Percentiles rank a stretch among this genome's conserved stretches.
These are phyloP conservation scores for Entrophospora sp. DNA, from an alignment of 192 early-diverging fungal species.

Conservation along the genomic window DNA sequence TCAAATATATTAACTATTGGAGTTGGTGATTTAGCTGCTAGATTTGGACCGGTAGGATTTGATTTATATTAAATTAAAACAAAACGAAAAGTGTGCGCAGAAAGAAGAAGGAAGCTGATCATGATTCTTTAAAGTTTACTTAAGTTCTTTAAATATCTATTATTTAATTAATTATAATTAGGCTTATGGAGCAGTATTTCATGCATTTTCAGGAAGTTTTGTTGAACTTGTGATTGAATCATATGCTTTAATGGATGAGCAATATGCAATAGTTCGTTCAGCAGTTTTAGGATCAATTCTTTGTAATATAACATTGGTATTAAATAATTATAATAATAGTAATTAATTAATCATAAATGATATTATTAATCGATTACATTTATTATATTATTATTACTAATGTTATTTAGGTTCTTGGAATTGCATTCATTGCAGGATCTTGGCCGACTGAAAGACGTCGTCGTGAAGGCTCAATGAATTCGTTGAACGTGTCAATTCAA, in stretches of 20 bases:
- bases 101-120: not conserved
- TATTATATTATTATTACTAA: no score
- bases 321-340: no score
- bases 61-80: no score
- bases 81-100: no score
- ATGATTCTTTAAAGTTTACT: not conserved
- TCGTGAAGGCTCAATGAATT: no score
- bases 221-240: conserved; percentile 27
- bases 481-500: no score
- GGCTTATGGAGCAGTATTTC: conserved; percentile 17
- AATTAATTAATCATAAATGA: no score
- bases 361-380: no score
- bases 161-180: not conserved
- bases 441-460: conserved; percentile 46
- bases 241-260: conserved; percentile 23
- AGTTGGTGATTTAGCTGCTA: not conserved
- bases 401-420: conserved; percentile 44
- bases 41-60: conserved; percentile 5
- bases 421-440: conserved; percentile 72
- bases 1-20: not conserved
- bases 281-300: conserved; percentile 82
- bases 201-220: conserved; percentile 27
- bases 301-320: conserved; percentile 80
- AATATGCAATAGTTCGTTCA: conserved; percentile 25
- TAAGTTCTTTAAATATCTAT: no score